These are phyloP conservation scores for Mycena albidolilacea DNA, from an alignment of 768 basidiomycete genomes.

Conservation along the genomic window DNA sequence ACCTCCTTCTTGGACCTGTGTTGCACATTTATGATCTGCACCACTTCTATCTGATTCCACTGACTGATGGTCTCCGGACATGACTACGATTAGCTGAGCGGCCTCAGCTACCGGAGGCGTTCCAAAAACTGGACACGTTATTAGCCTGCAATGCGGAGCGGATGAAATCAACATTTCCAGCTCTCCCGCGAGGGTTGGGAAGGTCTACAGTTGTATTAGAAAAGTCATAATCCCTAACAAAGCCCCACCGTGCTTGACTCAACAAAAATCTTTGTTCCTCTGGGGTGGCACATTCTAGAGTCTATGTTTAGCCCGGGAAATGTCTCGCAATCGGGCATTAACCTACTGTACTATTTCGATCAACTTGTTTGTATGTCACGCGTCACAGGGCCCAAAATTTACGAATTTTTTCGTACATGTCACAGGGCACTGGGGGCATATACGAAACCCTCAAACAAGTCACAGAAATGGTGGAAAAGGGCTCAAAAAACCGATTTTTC, in stretches of 20 bases:
- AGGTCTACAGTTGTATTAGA: not conserved
- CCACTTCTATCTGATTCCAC: not conserved
- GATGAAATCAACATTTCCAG: not conserved
- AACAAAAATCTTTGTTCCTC: slow-evolving; percentile 2
- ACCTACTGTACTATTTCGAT: too few relatives aligned
- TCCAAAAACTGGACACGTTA: not conserved
- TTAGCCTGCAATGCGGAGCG: not conserved
- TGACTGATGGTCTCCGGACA: slow-evolving; percentile 1
- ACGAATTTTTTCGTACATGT: too few relatives aligned
- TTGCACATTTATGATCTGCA: not conserved
- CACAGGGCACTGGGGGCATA: too few relatives aligned
- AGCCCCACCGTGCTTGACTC: slow-evolving; percentile 2
- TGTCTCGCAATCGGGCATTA: not conserved
- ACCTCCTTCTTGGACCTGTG: slow-evolving; percentile 5
- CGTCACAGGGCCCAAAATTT: too few relatives aligned
- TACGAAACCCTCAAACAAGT: too few relatives aligned
- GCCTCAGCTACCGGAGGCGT: not conserved
- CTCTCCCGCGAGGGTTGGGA: not conserved
- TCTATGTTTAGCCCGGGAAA: not conserved
- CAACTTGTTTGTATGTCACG: too few relatives aligned
- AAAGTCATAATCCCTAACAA: not conserved
- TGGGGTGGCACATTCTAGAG: not conserved
- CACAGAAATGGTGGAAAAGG: too few relatives aligned
- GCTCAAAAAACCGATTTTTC: too few relatives aligned
- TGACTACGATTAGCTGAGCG: not conserved